phyloP scores from a whole-genome alignment of 768 basidiomycete species.

The Lentinula raphanica region DNA sequence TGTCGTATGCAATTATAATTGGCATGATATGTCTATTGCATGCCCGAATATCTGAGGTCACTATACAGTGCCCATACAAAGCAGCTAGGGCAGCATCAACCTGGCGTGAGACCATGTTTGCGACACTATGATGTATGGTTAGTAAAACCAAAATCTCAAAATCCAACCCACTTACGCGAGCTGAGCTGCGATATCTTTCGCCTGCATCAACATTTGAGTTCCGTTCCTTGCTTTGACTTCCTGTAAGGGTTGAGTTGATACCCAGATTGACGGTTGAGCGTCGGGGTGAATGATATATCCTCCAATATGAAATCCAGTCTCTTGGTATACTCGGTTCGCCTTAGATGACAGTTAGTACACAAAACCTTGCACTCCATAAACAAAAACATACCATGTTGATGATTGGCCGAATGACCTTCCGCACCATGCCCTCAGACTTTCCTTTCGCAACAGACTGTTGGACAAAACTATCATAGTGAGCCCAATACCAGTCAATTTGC shows the following conservation, averaged over 20 bases:
- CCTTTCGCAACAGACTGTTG: background rate
- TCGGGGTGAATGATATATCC: background rate
- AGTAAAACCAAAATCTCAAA: background rate
- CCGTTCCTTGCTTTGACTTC: background rate
- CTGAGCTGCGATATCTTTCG: background rate
- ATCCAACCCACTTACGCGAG: background rate
- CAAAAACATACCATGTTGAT: background rate
- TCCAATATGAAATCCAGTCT: background rate
- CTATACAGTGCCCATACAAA: background rate
- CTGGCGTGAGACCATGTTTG: background rate
- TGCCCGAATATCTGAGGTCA: background rate
- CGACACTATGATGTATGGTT: background rate
- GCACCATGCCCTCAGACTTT: background rate
- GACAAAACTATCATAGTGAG: background rate
- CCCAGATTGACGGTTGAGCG: background rate
- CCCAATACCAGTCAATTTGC: background rate
- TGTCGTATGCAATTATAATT: background rate
- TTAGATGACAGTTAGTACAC: background rate
- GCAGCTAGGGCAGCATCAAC: background rate
- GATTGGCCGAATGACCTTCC: background rate
- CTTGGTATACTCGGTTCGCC: background rate
- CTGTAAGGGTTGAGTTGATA: background rate
- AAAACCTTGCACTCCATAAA: background rate
- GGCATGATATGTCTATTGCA: background rate
- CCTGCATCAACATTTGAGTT: background rate